Percentiles rank a stretch among this genome's conserved stretches.
Conservation (phyloP, 495 filamentous ascomycete genomes). For the Cladorrhinum samala region DNA sequence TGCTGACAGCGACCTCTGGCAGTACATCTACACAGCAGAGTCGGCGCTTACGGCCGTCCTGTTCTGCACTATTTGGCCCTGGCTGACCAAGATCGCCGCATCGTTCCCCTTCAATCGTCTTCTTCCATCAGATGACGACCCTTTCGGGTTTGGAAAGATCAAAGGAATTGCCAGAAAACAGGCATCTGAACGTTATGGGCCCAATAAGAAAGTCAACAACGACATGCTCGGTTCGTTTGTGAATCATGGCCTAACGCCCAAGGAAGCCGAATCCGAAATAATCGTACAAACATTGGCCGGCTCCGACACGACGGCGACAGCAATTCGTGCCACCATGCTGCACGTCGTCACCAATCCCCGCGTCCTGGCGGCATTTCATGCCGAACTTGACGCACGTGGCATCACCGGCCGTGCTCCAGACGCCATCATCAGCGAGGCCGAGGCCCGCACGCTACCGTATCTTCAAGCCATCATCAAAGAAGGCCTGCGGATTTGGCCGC, state of each 20-base stretch:
- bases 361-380: slow-evolving; percentile 48
- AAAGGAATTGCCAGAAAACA: not conserved
- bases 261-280: slow-evolving; percentile 32
- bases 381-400: slow-evolving; percentile 47
- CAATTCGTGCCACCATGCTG: slow-evolving; percentile 47
- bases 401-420: slow-evolving; percentile 28
- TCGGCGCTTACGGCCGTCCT: slow-evolving; percentile 27
- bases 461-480: slow-evolving; percentile 48
- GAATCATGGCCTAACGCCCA: slow-evolving; percentile 22
- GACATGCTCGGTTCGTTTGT: slow-evolving; percentile 22
- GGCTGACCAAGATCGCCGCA: too few species aligned
- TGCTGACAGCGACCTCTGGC: slow-evolving; percentile 42
- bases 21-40: slow-evolving; percentile 39
- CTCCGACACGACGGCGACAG: slow-evolving; percentile 57
- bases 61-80: too few species aligned
- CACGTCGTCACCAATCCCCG: slow-evolving; percentile 40
- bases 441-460: slow-evolving; percentile 38
- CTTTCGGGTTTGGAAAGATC: slow-evolving; percentile 16
- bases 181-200: not conserved
- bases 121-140: not conserved
- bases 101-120: too few species aligned
- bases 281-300: slow-evolving; percentile 50
- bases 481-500: slow-evolving; percentile 41
- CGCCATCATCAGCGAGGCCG: slow-evolving; percentile 28
- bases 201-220: not conserved